Evolutionary conservation across 192 early-diverging fungal species (phyloP), one percentile per base, ranked within the genome.

Genomic region (Borealophlyctis nickersoniae): DNA sequence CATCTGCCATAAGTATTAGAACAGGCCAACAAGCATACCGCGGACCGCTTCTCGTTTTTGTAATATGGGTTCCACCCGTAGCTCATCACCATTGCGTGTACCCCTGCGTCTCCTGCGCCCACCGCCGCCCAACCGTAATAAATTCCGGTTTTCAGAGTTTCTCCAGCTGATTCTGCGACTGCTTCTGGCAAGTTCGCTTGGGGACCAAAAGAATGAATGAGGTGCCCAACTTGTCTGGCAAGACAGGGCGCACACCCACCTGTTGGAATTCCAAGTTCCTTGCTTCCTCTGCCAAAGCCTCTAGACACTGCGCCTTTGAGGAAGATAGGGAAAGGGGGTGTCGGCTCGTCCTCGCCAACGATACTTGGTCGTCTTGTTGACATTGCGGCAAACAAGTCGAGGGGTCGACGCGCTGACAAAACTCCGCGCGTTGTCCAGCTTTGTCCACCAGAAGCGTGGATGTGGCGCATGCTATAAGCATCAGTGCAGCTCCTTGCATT

Each of bases 31-130:
- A 24, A 33, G 75, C 83, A 64, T 70, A 89, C 88, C 60, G 93
- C 95, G 14, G 92, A 93, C 49, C 89, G 84, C 76, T 94, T 92
- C 72, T 97, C 91, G 74, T 99, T 99, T 65, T 98, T 91, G 72
- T 93, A 83, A 91, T 88, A 98, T 14, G 97, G 97, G 76, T 99
- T 99, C 97, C 97, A 99, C 19, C 97, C 97, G 49, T 94, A 85
- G 58, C 90, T 92, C 94, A 98, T 96, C 32, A 98, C 96, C 96
- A 99, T 98, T n/a, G 92, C 91, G 50, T 85, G 84, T 4, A 98
- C 87, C 0, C 66, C 61, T 9, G 66, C 56, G n/a, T n/a, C n/a
- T 45, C 70, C 73, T 55, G 31, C 68, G 22, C 81, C 86, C 23
- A 98, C 84, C 29, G 83, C 77, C 23, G 92, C 93, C 92, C 93